Percentiles rank a stretch among this genome's conserved stretches.
Conservation (phyloP, 2,329 filamentous ascomycete genomes). For the Lachnellula suecica region DNA sequence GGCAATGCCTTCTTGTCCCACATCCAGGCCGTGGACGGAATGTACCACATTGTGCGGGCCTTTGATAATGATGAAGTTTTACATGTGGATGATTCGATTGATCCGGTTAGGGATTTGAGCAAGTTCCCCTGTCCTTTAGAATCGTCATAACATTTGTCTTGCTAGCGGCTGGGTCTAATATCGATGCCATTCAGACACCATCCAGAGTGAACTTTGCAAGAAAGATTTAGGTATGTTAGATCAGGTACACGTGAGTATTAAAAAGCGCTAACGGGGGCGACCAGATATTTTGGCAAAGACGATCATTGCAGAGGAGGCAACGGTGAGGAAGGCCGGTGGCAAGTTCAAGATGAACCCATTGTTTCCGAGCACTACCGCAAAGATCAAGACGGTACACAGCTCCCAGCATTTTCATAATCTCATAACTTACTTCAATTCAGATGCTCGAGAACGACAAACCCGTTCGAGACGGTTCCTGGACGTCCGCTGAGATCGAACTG, state of each 20-base stretch:
- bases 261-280: not conserved
- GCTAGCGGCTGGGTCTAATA: slow-evolving; percentile 5
- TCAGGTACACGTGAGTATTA: too few relatives aligned
- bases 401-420: not conserved
- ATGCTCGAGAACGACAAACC: slow-evolving; percentile 41
- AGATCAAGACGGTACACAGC: slow-evolving; percentile 37
- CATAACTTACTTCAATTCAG: slow-evolving; percentile 13
- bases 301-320: slow-evolving; percentile 39
- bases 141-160: not conserved
- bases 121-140: slow-evolving; percentile 19
- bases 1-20: slow-evolving; percentile 46
- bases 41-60: slow-evolving; percentile 45
- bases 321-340: slow-evolving; percentile 42
- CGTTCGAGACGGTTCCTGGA: slow-evolving; percentile 43
- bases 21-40: slow-evolving; percentile 46
- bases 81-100: slow-evolving; percentile 47
- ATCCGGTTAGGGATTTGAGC: slow-evolving; percentile 43
- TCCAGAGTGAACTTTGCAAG: slow-evolving; percentile 41
- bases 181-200: slow-evolving; percentile 32
- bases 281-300: slow-evolving; percentile 40
- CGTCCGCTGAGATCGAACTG: slow-evolving; percentile 42
- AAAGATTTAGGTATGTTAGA: slow-evolving; percentile 37
- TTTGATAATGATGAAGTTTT: slow-evolving; percentile 46
- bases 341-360: slow-evolving; percentile 47
- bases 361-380: slow-evolving; percentile 42